These are phyloP conservation scores for Auricularia cornea DNA, from an alignment of 768 basidiomycete species.

Conservation along the genomic window DNA sequence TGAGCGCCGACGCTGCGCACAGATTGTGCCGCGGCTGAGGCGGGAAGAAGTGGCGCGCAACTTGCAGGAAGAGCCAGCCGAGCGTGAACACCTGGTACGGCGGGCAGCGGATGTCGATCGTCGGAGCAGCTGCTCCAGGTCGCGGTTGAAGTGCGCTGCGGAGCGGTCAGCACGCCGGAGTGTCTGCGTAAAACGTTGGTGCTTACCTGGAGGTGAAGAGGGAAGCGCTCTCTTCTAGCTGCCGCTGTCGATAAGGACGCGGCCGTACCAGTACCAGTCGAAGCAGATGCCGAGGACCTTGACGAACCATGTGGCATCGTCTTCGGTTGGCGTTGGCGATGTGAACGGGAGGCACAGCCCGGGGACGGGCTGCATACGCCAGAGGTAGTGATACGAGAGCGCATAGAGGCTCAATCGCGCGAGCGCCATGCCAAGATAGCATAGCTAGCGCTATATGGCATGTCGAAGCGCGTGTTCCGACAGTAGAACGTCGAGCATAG, in stretches of 20 bases:
- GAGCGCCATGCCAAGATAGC: conserved; percentile 86
- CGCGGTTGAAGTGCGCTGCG: conserved; percentile 94
- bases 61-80: conserved; percentile 97
- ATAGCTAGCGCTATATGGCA: conserved; percentile 80
- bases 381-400: conserved; percentile 72
- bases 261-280: conserved; percentile 85
- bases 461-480: conserved; percentile 73
- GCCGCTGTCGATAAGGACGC: conserved; percentile 61
- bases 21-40: conserved; percentile 92
- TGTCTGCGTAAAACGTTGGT: conserved; percentile 6
- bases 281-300: conserved; percentile 70
- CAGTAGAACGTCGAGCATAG: conserved; percentile 95
- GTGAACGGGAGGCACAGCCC: too few species aligned
- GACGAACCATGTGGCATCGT: conserved; percentile 47
- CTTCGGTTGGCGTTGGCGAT: conserved; percentile 55
- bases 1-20: conserved; percentile 66
- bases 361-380: conserved; percentile 21
- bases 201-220: conserved; percentile 89
- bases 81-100: conserved; percentile 81
- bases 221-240: conserved; percentile 62
- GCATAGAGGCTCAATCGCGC: conserved; percentile 94
- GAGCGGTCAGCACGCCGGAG: conserved; percentile 1
- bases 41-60: conserved; percentile 95
- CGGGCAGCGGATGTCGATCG: conserved; percentile 88
- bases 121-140: conserved; percentile 96